Evolutionary conservation across 148 eudicot species (phyloP), one percentile per base, ranked within the genome.

Genomic region (Rhododendron henanense): DNA sequence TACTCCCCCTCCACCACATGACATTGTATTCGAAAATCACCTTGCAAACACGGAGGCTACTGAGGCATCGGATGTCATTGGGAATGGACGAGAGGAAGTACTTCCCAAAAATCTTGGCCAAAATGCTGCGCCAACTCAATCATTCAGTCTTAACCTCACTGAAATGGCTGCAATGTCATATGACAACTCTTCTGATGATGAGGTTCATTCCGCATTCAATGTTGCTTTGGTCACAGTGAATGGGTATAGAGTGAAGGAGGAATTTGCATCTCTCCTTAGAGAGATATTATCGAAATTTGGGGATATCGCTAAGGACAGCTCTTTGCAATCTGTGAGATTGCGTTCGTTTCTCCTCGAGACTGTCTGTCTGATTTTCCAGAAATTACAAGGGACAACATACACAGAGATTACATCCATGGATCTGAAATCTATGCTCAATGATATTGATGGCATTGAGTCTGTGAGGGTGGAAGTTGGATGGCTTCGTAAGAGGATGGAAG

Each of bases 171-270:
- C 79, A 41, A 76, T 76, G 79, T 37, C 44, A 74, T 37, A 21
- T 9, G 79, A 41, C 23, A 41, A 79, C 37, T 79, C 57, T 45
- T 45, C 53, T n/a, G 53, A 48, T 48, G 59, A 79, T n/a, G 82
- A 79, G 33, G 82, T 48, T 48, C 18, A n/a, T 11, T 79, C 82
- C 28, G 82, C 57, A 45, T 16, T 79, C 5, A 4, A 79, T 48
- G 31, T 13, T 45, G 35, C 82, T 79, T 25, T 48, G 82, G 82
- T 79, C 33, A 45, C 82, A 25, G 82, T 79, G 57, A 48, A 79
- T 13, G 82, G 82, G 35, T 79, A 79, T 79, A 79, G 55, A 48
- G 82, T 79, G 82, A 79, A 79, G 59, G 33, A 45, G 35, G 59
- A 79, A 79, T 45, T 79, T 45, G 57, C 82, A 11, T 45, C 57